Percentiles rank a stretch among this genome's conserved stretches.
These are phyloP conservation scores for Xylona heveae DNA, from an alignment of 495 filamentous ascomycete genomes.

Conservation along the genomic window DNA sequence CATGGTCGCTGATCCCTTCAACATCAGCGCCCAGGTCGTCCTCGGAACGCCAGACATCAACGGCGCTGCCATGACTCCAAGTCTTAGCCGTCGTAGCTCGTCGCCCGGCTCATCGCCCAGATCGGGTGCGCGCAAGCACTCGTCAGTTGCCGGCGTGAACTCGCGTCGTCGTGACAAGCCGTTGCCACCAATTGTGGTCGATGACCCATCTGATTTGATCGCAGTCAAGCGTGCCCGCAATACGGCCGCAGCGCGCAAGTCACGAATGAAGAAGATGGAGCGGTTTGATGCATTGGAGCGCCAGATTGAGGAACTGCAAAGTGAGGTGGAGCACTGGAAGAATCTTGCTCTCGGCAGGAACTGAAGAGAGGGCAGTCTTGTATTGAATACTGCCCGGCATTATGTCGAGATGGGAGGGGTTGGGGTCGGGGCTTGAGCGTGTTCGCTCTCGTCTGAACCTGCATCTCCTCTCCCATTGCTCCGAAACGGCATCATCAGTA, in stretches of 20 bases:
- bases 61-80: not conserved
- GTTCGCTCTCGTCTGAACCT: not conserved
- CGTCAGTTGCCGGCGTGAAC: conserved; percentile 46
- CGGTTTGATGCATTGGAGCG: conserved; percentile 40
- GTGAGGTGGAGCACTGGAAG: conserved; percentile 28
- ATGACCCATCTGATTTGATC: conserved; percentile 46
- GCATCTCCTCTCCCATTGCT: not conserved
- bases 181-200: conserved; percentile 53
- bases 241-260: conserved; percentile 88
- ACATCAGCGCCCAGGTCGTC: conserved; percentile 27
- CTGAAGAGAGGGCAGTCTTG: no score
- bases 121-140: conserved; percentile 24
- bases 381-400: no score
- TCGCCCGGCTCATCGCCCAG: conserved; percentile 2
- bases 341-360: conserved; percentile 9
- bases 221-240: conserved; percentile 90
- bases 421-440: no score
- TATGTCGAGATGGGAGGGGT: no score
- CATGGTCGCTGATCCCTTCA: conserved; percentile 12
- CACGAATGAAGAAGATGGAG: conserved; percentile 60
- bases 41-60: conserved; percentile 4
- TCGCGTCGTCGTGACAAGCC: conserved; percentile 55
- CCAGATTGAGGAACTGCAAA: conserved; percentile 27
- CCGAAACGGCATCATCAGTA: conserved; percentile 1
- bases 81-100: conserved; percentile 1